Conservation (phyloP, 257 asterid species). For the Jacaranda mimosifolia region DNA sequence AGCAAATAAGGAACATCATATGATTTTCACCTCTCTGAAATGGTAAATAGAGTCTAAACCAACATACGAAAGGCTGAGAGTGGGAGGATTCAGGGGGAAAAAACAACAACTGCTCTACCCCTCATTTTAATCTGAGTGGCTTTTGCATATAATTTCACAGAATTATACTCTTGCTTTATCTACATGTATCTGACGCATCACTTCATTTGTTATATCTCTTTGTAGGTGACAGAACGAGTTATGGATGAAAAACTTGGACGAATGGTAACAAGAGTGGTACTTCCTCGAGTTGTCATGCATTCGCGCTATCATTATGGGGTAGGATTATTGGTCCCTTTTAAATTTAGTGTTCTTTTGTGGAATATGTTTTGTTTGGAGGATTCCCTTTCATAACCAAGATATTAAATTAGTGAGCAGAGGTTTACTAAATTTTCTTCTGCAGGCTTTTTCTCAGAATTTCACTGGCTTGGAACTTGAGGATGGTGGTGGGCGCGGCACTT, state of each 20-base stretch:
- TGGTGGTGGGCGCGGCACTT: slow-evolving; percentile 92
- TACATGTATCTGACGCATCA: not conserved
- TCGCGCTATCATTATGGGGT: slow-evolving; percentile 86
- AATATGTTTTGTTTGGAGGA: not conserved
- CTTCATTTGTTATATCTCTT: not conserved
- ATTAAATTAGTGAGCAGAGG: not conserved
- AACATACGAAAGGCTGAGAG: not conserved
- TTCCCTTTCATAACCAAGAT: not conserved
- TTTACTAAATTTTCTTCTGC: slow-evolving; percentile 29
- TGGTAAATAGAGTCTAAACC: not conserved
- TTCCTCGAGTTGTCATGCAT: slow-evolving; percentile 83
- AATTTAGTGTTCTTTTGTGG: slow-evolving; percentile 17
- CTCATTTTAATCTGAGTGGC: not conserved
- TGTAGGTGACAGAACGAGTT: slow-evolving; percentile 70
- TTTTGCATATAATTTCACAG: not conserved
- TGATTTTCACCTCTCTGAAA: slow-evolving; percentile 8
- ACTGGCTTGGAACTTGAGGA: slow-evolving; percentile 89
- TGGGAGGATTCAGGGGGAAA: not conserved
- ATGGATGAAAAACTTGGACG: slow-evolving; percentile 83
- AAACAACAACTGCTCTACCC: not conserved
- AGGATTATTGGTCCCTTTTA: slow-evolving; percentile 11
- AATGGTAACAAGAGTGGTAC: slow-evolving; percentile 72
- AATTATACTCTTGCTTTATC: not conserved
- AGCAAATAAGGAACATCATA: not conserved
- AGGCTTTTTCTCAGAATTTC: slow-evolving; percentile 82